These are phyloP conservation scores for Petasospora rhodanensis DNA, from an alignment of 1,139 yeast species.

Conservation along the genomic window DNA sequence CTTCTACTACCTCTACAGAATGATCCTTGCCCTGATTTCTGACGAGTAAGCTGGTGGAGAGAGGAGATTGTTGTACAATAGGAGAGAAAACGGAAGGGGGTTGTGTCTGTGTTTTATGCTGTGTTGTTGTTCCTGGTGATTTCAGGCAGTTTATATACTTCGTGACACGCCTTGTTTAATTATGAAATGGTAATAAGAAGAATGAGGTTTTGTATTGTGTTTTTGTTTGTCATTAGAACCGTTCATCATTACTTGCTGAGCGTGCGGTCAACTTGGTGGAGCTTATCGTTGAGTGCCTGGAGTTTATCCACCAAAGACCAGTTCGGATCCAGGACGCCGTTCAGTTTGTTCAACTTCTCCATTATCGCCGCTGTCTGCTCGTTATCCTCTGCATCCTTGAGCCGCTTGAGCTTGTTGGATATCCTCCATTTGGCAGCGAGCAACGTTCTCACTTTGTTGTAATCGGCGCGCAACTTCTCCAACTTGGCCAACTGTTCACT, in stretches of 20 bases:
- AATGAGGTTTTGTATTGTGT: too few species aligned
- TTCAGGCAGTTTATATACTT: too few species aligned
- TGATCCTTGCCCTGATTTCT: constrained; percentile 88
- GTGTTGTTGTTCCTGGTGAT: too few species aligned
- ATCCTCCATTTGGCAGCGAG: constrained; percentile 11
- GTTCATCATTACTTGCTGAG: too few species aligned
- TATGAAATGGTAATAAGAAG: too few species aligned
- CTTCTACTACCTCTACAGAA: constrained; percentile 92
- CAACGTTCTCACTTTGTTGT: constrained; percentile 19
- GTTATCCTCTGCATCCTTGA: constrained; percentile 35
- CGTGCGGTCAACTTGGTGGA: constrained; percentile 21
- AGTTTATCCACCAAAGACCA: constrained; percentile 38
- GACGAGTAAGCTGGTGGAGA: too few species aligned
- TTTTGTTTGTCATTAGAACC: too few species aligned
- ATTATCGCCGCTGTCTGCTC: constrained; percentile 22
- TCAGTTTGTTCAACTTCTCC: constrained; percentile 24
- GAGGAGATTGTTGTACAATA: too few species aligned
- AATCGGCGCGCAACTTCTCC: constrained; percentile 35
- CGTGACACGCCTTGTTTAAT: too few species aligned
- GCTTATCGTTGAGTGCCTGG: constrained; percentile 31
- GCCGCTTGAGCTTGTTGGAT: constrained; percentile 7
- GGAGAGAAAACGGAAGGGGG: too few species aligned
- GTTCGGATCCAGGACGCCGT: constrained; percentile 35
- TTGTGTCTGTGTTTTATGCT: too few species aligned
- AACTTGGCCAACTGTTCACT: constrained; percentile 33